These are phyloP conservation scores for Datisca glomerata DNA, from an alignment of 306 rosid species.

Conservation along the genomic window DNA sequence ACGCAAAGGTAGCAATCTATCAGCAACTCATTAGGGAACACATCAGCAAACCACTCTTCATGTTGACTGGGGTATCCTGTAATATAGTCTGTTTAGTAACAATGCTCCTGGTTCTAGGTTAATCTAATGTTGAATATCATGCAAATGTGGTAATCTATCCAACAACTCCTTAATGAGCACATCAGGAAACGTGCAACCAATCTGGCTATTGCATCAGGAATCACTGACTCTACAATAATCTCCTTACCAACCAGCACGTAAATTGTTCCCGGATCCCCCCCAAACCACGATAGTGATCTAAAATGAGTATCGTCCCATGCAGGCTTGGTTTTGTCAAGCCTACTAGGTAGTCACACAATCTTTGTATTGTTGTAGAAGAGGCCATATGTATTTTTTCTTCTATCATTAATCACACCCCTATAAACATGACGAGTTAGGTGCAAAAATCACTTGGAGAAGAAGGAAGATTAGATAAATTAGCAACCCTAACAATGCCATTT, in stretches of 20 bases:
- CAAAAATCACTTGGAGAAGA: no score
- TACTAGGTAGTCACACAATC: neutral
- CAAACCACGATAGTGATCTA: neutral
- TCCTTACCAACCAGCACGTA: neutral
- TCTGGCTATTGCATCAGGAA: neutral
- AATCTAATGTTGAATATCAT: no score
- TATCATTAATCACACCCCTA: neutral
- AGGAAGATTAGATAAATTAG: no score
- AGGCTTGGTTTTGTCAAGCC: neutral
- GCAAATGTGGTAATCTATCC: neutral
- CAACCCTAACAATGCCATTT: no score
- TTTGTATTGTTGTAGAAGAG: neutral
- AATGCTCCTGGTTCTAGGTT: neutral
- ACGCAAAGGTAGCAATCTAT: neutral
- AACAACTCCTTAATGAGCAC: neutral
- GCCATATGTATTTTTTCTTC: neutral
- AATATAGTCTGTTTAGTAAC: neutral
- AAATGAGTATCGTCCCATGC: neutral
- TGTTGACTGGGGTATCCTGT: neutral
- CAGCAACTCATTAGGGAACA: neutral
- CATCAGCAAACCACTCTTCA: neutral
- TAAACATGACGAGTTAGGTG: no score
- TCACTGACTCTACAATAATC: neutral
- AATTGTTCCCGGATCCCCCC: neutral
- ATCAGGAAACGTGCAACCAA: neutral